Percentiles rank a stretch among this genome's conserved stretches.
These are phyloP conservation scores for Microsporum audouinii DNA, from an alignment of 2,329 filamentous ascomycete species.

Conservation along the genomic window DNA sequence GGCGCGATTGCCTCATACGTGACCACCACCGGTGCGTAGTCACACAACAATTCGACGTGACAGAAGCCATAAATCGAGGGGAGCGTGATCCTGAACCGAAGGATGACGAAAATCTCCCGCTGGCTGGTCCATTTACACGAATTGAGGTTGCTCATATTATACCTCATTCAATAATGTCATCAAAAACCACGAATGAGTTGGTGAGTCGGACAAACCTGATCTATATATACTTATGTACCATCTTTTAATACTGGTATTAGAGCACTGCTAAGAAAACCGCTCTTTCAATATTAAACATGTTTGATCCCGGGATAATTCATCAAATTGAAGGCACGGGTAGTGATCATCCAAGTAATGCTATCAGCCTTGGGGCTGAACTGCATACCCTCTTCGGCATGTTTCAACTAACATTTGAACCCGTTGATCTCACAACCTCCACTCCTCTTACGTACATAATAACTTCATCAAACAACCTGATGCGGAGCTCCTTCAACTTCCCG, in stretches of 20 bases:
- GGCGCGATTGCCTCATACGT: constrained; percentile 15
- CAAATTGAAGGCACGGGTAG: constrained; percentile 31
- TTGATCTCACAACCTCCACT: constrained; percentile 1
- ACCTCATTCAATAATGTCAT: constrained; percentile 15
- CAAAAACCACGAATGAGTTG: constrained; percentile 4
- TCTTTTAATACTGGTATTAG: constrained; percentile 12
- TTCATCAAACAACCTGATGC: constrained; percentile 12
- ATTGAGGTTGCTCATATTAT: constrained; percentile 18
- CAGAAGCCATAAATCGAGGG: constrained; percentile 13
- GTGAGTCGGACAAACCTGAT: constrained; percentile 6
- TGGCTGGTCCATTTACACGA: constrained; percentile 10
- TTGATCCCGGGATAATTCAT: constrained; percentile 26
- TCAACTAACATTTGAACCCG: constrained; percentile 20
- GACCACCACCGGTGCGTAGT: constrained; percentile 16
- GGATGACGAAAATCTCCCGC: constrained; percentile 14
- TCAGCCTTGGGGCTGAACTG: neutral
- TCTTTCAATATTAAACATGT: constrained; percentile 33
- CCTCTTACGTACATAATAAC: constrained; percentile 19
- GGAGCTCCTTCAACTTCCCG: neutral
- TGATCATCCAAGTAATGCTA: constrained; percentile 9
- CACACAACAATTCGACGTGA: constrained; percentile 13
- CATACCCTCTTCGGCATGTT: constrained; percentile 14
- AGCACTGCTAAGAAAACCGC: constrained; percentile 26
- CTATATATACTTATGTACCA: neutral
- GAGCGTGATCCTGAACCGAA: constrained; percentile 12